Conservation (phyloP, 805 yeast species). For the Saturnispora serradocipensis region DNA sequence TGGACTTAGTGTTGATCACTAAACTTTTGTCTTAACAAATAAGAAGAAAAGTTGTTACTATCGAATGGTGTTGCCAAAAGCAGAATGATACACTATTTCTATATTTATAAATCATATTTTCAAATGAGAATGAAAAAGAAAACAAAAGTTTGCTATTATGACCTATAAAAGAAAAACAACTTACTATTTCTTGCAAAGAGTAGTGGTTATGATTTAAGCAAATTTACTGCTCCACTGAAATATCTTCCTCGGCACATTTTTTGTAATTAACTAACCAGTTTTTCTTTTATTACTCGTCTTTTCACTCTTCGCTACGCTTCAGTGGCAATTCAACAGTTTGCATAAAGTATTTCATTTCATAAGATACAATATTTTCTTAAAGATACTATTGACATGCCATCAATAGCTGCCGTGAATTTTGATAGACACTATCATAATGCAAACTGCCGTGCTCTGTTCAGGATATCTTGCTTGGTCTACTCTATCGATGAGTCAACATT, state of each 20-base stretch:
- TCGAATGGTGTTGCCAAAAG: neutral
- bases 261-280: constrained; percentile 44
- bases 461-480: no score
- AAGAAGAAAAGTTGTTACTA: neutral
- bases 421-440: no score
- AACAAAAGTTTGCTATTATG: no score
- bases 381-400: no score
- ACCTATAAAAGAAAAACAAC: no score
- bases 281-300: constrained; percentile 40
- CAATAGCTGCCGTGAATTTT: no score
- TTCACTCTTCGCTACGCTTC: constrained; percentile 37
- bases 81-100: neutral
- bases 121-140: neutral
- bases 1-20: constrained; percentile 1
- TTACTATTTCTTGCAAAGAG: no score
- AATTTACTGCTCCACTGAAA: no score
- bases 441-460: no score
- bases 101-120: neutral
- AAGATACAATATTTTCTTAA: no score
- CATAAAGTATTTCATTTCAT: constrained; percentile 40
- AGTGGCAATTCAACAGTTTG: constrained; percentile 32
- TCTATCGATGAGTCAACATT: no score
- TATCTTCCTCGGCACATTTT: constrained; percentile 16
- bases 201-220: no score
- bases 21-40: neutral